Conservation (phyloP, 192 early-diverging fungal species). For the Spizellomyces punctatus region DNA sequence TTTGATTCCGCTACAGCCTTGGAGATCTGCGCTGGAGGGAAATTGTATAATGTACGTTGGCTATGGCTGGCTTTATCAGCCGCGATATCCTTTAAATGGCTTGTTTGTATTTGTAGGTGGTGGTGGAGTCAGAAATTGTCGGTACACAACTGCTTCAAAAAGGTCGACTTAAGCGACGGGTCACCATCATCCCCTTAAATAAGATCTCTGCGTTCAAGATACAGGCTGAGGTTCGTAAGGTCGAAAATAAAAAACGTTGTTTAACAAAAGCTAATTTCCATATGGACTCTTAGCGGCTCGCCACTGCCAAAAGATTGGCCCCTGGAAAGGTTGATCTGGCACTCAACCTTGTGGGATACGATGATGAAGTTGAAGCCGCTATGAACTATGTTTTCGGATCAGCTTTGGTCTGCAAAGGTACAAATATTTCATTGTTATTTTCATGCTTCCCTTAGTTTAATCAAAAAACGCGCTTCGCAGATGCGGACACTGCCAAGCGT, state of each 20-base stretch:
- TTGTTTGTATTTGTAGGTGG: constrained; percentile 55
- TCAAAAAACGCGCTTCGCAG: constrained; percentile 31
- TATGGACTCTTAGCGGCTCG: constrained; percentile 51
- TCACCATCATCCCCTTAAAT: constrained; percentile 96
- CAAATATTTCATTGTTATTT: constrained; percentile 1
- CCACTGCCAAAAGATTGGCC: constrained; percentile 75
- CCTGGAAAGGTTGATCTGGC: constrained; percentile 91
- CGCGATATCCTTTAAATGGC: constrained; percentile 7
- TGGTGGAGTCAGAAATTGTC: constrained; percentile 86
- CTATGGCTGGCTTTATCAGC: constrained; percentile 32
- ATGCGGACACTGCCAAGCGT: constrained; percentile 78
- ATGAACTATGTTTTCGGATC: constrained; percentile 95
- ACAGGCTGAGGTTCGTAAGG: constrained; percentile 42
- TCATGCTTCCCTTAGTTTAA: background rate
- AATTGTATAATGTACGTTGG: constrained; percentile 79
- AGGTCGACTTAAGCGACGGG: constrained; percentile 71
- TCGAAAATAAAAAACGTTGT: constrained; percentile 13
- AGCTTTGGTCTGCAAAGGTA: constrained; percentile 83
- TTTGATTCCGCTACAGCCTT: constrained; percentile 74
- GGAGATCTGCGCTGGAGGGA: constrained; percentile 93
- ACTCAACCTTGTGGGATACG: constrained; percentile 78
- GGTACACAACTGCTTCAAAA: constrained; percentile 79
- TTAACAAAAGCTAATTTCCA: background rate
- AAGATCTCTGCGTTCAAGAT: constrained; percentile 73
- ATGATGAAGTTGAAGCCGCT: constrained; percentile 75